Evolutionary conservation across 2,329 filamentous ascomycete genomes (phyloP), one percentile per base, ranked within the genome.

Genomic region (Fusarium sp.): DNA sequence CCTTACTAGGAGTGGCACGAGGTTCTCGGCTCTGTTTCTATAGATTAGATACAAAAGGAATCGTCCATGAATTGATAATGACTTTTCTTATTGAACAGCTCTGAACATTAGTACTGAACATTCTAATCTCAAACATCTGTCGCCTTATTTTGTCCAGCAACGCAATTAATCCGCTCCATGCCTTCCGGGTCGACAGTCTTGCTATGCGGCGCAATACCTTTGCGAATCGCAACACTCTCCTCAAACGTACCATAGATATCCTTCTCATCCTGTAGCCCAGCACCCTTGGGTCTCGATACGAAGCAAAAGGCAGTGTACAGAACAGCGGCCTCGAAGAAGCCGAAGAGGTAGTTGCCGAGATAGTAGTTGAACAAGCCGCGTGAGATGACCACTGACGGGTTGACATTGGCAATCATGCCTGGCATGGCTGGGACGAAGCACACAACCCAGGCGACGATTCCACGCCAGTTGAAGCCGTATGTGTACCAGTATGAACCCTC

Each of bases 1-100:
- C 69, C 67, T 5, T 69, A 72, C 50, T 71, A 65, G 11, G 43
- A 8, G 14, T 45, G 20, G 16, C 2, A 7, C 7, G 16, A 24
- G 20, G 13, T 18, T 7, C 14, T 24, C 14, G 22, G 20, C 4
- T 16, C 18, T 24, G 7, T 48, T 18, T 24, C 4, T 5, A 7
- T 24, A 16, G 14, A 24, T 16, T 10, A 16, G 13, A 48, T 24
- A 24, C 20, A 24, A 24, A 16, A 24, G 14, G 22, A 14, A 14
- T 45, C 11, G 6, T 14, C 20, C 6, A 43, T 43, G 39, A 20
- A 43, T 43, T 11, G n/a, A 43, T 6, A 39, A 39, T 13, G 11
- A 43, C 10, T 20, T 22, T 45, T 45, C 41, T 22, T 9, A 22
- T 14, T 45, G 20, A 20, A 14, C 6, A 22, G 20, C 20, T 45